A percentile compares a stretch with the other conserved stretches of the same genome.
These are phyloP conservation scores for Fusarium robinianum DNA, from an alignment of 2,329 filamentous ascomycete genomes.

Conservation along the genomic window DNA sequence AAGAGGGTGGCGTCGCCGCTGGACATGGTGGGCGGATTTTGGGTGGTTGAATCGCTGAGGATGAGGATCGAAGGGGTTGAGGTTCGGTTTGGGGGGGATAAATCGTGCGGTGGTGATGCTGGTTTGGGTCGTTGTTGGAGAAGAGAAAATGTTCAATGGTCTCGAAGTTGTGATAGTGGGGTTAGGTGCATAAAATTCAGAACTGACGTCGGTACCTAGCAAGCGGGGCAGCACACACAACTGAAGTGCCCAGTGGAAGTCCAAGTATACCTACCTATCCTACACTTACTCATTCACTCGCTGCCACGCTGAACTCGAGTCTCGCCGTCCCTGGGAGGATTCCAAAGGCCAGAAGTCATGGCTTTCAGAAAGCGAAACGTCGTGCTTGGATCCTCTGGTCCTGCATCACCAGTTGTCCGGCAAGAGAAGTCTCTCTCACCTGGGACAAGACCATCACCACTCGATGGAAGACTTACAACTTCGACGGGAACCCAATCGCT, in stretches of 20 bases:
- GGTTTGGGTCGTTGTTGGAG: slow-evolving; percentile 9
- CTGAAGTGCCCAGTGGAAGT: neutral
- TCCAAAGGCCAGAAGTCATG: slow-evolving; percentile 50
- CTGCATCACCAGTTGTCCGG: slow-evolving; percentile 25
- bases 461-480: slow-evolving; percentile 85
- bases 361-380: slow-evolving; percentile 63
- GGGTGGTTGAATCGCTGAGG: neutral
- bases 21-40: slow-evolving; percentile 29
- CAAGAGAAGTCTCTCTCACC: slow-evolving; percentile 47
- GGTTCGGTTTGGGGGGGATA: neutral
- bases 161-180: slow-evolving; percentile 31
- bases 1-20: slow-evolving; percentile 87
- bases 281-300: too few species aligned
- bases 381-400: slow-evolving; percentile 48
- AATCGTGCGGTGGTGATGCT: slow-evolving; percentile 1
- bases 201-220: slow-evolving; percentile 19
- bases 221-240: slow-evolving; percentile 33
- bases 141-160: slow-evolving; percentile 33
- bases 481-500: slow-evolving; percentile 89
- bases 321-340: too few species aligned
- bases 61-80: neutral
- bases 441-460: slow-evolving; percentile 78
- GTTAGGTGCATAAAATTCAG: slow-evolving; percentile 24
- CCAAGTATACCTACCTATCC: too few species aligned
- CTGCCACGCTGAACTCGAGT: too few species aligned